Percentiles rank a stretch among this genome's conserved stretches.
These are phyloP conservation scores for Fragaria nilgerrensis DNA, from an alignment of 306 rosid species.

Conservation along the genomic window DNA sequence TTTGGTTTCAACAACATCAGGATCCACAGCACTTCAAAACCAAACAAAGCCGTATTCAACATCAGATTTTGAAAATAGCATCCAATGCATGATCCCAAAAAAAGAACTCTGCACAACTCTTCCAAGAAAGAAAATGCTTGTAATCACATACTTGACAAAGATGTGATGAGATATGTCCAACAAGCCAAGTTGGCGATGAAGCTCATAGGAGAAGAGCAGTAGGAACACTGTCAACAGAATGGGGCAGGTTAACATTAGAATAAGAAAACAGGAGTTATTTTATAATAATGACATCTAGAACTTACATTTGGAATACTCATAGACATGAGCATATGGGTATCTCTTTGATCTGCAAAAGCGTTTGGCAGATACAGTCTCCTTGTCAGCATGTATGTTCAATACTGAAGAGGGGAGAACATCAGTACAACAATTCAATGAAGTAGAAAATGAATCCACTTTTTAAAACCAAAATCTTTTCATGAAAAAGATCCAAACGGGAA, in stretches of 20 bases:
- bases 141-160: conserved; percentile 42
- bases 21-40: conserved; percentile 66
- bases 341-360: conserved; percentile 38
- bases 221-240: conserved; percentile 51
- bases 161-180: conserved; percentile 57
- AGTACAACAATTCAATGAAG: not conserved
- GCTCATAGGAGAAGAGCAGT: conserved; percentile 74
- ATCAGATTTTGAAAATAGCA: not conserved
- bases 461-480: not conserved
- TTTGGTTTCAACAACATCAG: conserved; percentile 73
- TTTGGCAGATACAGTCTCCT: conserved; percentile 65
- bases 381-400: conserved; percentile 49
- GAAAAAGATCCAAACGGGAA: conserved; percentile 34
- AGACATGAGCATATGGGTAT: conserved; percentile 69
- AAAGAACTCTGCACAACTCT: not conserved
- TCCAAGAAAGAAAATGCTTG: not conserved
- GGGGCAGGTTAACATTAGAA: conserved; percentile 30
- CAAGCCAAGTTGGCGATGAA: conserved; percentile 60
- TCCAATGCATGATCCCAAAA: not conserved
- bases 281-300: conserved; percentile 4
- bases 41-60: conserved; percentile 14
- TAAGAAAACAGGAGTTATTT: conserved; percentile 9
- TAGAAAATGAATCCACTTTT: not conserved
- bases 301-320: conserved; percentile 83
- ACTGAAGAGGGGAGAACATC: conserved; percentile 35